Percentiles rank a stretch among this genome's conserved stretches.
These are phyloP conservation scores for Aureobasidium sp. DNA, from an alignment of 2,329 filamentous ascomycete genomes.

Conservation along the genomic window DNA sequence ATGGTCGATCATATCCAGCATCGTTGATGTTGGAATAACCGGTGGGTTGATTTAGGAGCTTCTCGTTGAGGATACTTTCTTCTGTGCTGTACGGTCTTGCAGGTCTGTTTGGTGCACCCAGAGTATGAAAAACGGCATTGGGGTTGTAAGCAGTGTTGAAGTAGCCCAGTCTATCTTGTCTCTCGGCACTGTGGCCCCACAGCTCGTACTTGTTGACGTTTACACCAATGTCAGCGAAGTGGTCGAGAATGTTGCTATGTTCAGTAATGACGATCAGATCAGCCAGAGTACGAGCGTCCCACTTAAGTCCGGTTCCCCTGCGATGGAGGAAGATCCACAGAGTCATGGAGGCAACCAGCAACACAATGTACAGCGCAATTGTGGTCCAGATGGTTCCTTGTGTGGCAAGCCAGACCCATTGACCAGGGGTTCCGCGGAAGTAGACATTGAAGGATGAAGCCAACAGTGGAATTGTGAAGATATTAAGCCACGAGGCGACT, in stretches of 20 bases:
- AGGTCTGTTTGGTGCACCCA: slow-evolving; percentile 58
- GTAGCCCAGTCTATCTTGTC: slow-evolving; percentile 71
- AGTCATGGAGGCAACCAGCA: slow-evolving; percentile 52
- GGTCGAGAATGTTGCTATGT: slow-evolving; percentile 67
- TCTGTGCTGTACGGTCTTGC: slow-evolving; percentile 46
- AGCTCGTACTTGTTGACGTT: slow-evolving; percentile 48
- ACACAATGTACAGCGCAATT: slow-evolving; percentile 63
- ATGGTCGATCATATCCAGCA: slow-evolving; percentile 24
- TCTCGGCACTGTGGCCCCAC: slow-evolving; percentile 48
- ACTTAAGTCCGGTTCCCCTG: slow-evolving; percentile 67
- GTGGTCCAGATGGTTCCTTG: slow-evolving; percentile 73
- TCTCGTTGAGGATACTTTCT: slow-evolving; percentile 43
- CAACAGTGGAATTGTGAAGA: slow-evolving; percentile 75
- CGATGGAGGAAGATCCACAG: slow-evolving; percentile 59
- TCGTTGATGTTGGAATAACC: slow-evolving; percentile 25
- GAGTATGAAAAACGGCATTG: slow-evolving; percentile 66
- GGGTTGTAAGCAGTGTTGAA: slow-evolving; percentile 65
- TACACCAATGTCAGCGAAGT: slow-evolving; percentile 64
- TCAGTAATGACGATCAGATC: slow-evolving; percentile 74
- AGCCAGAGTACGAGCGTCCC: slow-evolving; percentile 77
- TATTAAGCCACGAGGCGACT: slow-evolving; percentile 66
- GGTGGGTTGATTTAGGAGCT: slow-evolving; percentile 24
- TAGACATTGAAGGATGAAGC: slow-evolving; percentile 67
- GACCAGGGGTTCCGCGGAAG: slow-evolving; percentile 46
- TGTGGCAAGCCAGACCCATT: slow-evolving; percentile 75